Base-by-base conservation (phyloP, 1,284 basidiomycete genomes). In the Inonotus obliquus region DNA sequence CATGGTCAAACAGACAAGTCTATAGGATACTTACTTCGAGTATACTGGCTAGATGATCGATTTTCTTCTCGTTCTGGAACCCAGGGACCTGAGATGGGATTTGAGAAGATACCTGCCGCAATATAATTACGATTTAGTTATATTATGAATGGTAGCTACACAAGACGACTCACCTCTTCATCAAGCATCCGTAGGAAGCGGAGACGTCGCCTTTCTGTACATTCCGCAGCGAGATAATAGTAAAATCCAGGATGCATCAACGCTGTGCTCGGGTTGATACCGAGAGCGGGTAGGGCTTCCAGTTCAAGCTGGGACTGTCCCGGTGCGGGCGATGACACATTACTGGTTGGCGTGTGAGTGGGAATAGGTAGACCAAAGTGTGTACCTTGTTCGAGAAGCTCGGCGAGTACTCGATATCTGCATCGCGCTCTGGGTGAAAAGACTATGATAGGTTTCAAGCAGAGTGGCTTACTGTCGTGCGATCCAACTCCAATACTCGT, bases 401-500 rank as follows among this genome's bases (percentile, higher is more conserved):
- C 95, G 11, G 89, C 93, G 35, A 97, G 83, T 21, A 94, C 82
- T 6, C 94, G 89, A 69, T 96, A 86, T 70, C 92, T 94, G 17
- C 41, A 44, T 11, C n/a, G 17, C 41, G 19, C 13, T 14, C n/a
- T 44, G 19, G 17, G 41, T 6, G 25, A 25, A 13, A 27, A 9
- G 23, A 13, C 19, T 38, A 35, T 27, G 57, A 44, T 7, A 19
- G 44, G 39, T 38, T 25, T 10, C 19, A 19, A 19, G 49, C 38
- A 38, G 29, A 52, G 39, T 45, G 19, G 80, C 89, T 65, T 67
- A 94, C 91, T 98, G 94, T 69, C 95, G 81, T 7, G 92, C 90
- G 57, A 95, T 80, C 96, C 96, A 99, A 67, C 89, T 91, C 96
- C 96, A 98, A 71, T 88, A 98, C 72, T 98, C 97, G 67, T 92